Evolutionary conservation across 2,329 filamentous ascomycete genomes (phyloP).

Genomic region (Aphanocladium album): DNA sequence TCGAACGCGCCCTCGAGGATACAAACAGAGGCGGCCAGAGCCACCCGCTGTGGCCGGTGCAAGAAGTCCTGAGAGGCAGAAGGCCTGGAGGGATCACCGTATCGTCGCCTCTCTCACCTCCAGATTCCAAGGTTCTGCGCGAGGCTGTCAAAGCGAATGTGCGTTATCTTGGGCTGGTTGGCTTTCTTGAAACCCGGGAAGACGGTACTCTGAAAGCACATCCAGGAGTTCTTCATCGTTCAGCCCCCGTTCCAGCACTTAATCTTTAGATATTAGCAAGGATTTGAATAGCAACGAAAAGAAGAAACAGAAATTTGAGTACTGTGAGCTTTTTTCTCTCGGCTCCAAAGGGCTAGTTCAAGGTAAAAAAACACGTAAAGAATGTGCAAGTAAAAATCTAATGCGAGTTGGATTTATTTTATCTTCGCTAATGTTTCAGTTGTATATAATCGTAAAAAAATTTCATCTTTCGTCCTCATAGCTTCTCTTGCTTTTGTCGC

Average conservation of each 20-base stretch:
- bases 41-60: slow-evolving; percentile 23
- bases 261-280: too few species aligned
- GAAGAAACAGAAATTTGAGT: too few species aligned
- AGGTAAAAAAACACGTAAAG: too few species aligned
- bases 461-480: not conserved
- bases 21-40: slow-evolving; percentile 14
- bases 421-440: too few species aligned
- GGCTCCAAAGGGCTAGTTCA: too few species aligned
- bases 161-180: not conserved
- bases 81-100: not conserved
- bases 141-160: not conserved
- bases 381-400: too few species aligned
- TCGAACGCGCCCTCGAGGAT: not conserved
- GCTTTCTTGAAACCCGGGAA: not conserved
- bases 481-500: not conserved
- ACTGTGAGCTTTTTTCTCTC: too few species aligned
- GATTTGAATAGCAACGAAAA: too few species aligned
- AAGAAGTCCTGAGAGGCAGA: slow-evolving; percentile 1
- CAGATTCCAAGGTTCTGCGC: not conserved
- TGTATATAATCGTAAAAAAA: not conserved
- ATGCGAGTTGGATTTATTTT: too few species aligned
- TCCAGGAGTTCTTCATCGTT: not conserved
- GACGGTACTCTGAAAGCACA: not conserved
- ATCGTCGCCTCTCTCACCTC: not conserved
- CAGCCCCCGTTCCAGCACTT: not conserved